These are phyloP conservation scores for Mycena leptocephala DNA, from an alignment of 768 basidiomycete genomes.

Conservation along the genomic window DNA sequence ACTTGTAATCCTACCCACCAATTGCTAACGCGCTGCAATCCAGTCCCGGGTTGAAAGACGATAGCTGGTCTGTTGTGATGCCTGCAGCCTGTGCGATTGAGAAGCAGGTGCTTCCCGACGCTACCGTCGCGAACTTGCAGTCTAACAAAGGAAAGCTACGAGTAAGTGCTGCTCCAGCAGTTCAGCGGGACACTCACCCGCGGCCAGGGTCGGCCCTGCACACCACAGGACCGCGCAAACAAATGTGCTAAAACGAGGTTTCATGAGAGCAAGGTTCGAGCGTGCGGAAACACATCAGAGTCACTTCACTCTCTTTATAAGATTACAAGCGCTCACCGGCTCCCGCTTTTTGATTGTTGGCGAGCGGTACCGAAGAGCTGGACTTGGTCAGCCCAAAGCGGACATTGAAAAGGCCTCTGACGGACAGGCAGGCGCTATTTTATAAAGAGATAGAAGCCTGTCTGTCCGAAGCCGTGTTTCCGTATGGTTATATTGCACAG, in stretches of 20 bases:
- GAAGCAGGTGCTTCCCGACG: not conserved
- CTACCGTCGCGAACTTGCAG: not conserved
- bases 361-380: no score
- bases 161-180: not conserved
- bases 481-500: no score
- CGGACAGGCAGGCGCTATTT: no score
- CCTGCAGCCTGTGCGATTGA: conserved; percentile 19
- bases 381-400: no score
- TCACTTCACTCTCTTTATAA: no score
- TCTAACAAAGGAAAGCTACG: not conserved
- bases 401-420: no score
- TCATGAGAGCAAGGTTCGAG: not conserved
- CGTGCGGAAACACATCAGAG: no score
- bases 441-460: no score
- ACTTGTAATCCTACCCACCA: not conserved
- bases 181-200: not conserved
- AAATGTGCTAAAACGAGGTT: not conserved
- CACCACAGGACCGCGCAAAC: not conserved
- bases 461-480: no score
- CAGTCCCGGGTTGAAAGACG: conserved; percentile 34
- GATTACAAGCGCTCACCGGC: no score
- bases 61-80: conserved; percentile 29
- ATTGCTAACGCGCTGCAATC: conserved; percentile 26
- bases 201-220: not conserved
- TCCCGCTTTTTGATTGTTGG: no score